Percentiles rank a stretch among this genome's conserved stretches.
These are phyloP conservation scores for Saturnispora mendoncae DNA, from an alignment of 805 yeast species.

Conservation along the genomic window DNA sequence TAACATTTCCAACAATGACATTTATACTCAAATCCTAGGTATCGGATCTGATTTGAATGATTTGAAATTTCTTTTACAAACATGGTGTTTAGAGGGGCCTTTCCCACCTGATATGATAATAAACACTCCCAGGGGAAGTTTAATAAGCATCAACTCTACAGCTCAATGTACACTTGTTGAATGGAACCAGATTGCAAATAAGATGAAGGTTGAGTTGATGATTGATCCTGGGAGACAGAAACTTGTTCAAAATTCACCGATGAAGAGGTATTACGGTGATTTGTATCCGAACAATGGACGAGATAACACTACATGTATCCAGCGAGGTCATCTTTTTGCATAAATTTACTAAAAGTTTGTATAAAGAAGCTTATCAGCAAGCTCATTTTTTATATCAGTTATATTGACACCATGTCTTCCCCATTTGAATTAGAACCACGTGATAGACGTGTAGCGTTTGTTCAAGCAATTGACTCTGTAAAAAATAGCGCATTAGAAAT, in stretches of 20 bases:
- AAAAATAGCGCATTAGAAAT: slow-evolving; percentile 3
- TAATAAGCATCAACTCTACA: neutral
- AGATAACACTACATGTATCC: neutral
- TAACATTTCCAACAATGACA: slow-evolving; percentile 1
- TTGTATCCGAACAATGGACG: slow-evolving; percentile 14
- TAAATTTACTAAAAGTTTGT: neutral
- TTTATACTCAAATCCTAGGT: slow-evolving; percentile 1
- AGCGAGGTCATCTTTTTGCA: slow-evolving; percentile 1
- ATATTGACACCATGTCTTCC: slow-evolving; percentile 1
- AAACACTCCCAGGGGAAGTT: neutral
- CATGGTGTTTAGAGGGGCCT: slow-evolving; percentile 15
- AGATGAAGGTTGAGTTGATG: slow-evolving; percentile 1
- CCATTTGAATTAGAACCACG: neutral
- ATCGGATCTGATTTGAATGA: slow-evolving; percentile 5
- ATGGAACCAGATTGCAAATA: slow-evolving; percentile 3
- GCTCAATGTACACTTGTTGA: slow-evolving; percentile 1
- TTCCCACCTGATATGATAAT: slow-evolving; percentile 1
- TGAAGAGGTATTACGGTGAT: slow-evolving; percentile 15
- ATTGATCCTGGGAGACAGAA: neutral
- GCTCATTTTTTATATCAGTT: neutral
- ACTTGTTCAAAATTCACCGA: slow-evolving; percentile 11
- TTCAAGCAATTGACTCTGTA: neutral
- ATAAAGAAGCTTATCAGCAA: neutral
- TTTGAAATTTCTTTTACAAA: slow-evolving; percentile 6
- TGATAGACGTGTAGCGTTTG: neutral